Base-by-base conservation (phyloP, 2,329 filamentous ascomycete species). In the Aspergillus hortae region DNA sequence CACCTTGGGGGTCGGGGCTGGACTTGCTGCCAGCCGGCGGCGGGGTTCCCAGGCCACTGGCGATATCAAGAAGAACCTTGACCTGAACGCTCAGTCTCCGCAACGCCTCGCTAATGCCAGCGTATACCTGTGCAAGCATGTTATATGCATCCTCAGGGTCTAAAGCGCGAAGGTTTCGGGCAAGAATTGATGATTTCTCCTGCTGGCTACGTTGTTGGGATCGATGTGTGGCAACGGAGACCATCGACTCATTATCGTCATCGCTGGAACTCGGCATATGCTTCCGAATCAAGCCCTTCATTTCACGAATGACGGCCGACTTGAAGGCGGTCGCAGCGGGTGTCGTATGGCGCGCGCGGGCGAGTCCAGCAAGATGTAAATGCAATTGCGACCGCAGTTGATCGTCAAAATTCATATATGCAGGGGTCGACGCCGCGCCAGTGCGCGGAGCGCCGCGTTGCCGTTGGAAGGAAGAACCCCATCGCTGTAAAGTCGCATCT, bases 31-130 rank as follows among this genome's bases (percentile, higher is more conserved):
- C 66, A 43, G 62, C 70, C 55, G 60, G 56, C 3, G 70, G 62
- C 3, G 76, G 74, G 12, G 71, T 73, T 30, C 76, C 68, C 33
- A 76, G 57, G 19, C 71, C 72, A 67, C 91, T 96, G 1, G 92
- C 94, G 17, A 96, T 89, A 69, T 99, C 94, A 9, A 99, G 79
- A n/a, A 99, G 74, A 9, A 97, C 86, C 69, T 99, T 99, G 50
- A 94, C 88, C 67, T 97, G 92, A 0, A 90, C 92, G 15, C 90
- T 90, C 6, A 96, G 76, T 63, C 94, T 82, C 51, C 94, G 81
- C 44, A 99, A 70, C 3, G 89, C 89, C 74, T 99, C 94, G 4
- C 92, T 88, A 7, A 96, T 87, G 32, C 88, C 85, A 15, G 91
- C 87, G 65, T 97, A 99, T 14, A 95, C 88, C 52, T 84, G 89